Percentiles rank a stretch among this genome's conserved stretches.
These are phyloP conservation scores for Trichophyton verrucosum DNA, from an alignment of 2,329 filamentous ascomycete genomes.

Conservation along the genomic window DNA sequence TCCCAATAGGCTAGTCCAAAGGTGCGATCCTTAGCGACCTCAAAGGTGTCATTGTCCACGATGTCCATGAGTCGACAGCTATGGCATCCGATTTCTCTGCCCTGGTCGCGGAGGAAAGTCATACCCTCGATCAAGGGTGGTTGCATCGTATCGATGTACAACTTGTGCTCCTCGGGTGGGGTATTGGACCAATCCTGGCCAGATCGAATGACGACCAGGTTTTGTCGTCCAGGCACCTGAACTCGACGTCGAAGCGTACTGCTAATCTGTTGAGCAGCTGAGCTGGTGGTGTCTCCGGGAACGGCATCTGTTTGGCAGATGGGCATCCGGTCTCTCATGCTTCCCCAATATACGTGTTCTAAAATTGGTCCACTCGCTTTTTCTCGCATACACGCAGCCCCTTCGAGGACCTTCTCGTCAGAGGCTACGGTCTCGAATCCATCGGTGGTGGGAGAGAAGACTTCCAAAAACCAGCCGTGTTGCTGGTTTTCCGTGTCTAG, in stretches of 20 bases:
- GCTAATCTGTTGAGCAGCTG: not conserved
- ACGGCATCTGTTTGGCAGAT: slow-evolving; percentile 28
- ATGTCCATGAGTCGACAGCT: slow-evolving; percentile 36
- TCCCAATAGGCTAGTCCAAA: slow-evolving; percentile 35
- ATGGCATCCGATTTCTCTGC: slow-evolving; percentile 34
- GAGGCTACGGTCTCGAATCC: slow-evolving; percentile 36
- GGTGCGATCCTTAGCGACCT: slow-evolving; percentile 23
- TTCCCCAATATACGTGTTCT: slow-evolving; percentile 38
- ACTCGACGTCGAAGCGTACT: slow-evolving; percentile 15
- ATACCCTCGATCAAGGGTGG: slow-evolving; percentile 34
- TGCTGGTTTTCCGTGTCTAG: slow-evolving; percentile 16
- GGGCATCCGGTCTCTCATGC: slow-evolving; percentile 35
- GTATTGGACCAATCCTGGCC: slow-evolving; percentile 37
- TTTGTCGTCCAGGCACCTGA: slow-evolving; percentile 27
- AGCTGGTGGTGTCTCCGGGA: slow-evolving; percentile 16
- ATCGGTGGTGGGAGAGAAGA: slow-evolving; percentile 32
- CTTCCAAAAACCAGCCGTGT: slow-evolving; percentile 34
- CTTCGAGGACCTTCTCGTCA: slow-evolving; percentile 27
- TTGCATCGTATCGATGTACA: slow-evolving; percentile 37
- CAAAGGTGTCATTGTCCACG: slow-evolving; percentile 18
- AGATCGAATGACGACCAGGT: slow-evolving; percentile 35
- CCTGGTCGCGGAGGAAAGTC: slow-evolving; percentile 35
- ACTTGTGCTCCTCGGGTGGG: slow-evolving; percentile 28
- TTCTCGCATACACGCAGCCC: slow-evolving; percentile 31
- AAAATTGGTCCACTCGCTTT: slow-evolving; percentile 26